Conservation (phyloP, 768 basidiomycete species). For the Phlegmacium glaucopus region DNA sequence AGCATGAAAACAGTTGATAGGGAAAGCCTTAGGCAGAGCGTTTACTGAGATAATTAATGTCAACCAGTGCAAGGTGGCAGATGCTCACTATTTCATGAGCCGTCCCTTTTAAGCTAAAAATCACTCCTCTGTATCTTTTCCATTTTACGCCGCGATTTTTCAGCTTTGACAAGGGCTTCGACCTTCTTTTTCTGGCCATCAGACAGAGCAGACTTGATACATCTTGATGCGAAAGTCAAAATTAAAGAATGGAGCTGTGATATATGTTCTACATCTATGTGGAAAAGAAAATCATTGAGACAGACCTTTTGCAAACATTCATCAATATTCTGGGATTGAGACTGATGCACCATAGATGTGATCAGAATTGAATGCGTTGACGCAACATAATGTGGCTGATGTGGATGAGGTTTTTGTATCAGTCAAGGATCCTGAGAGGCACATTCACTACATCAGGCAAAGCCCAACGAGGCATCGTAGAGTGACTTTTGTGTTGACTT, state of each 20-base stretch:
- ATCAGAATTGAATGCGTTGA: constrained; percentile 68
- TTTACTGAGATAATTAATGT: too few relatives aligned
- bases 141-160: constrained; percentile 42
- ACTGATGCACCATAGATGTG: constrained; percentile 68
- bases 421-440: not conserved
- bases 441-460: constrained; percentile 45
- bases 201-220: constrained; percentile 52
- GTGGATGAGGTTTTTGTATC: not conserved
- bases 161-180: constrained; percentile 37
- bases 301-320: constrained; percentile 70
- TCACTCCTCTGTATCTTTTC: constrained; percentile 53
- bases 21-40: too few relatives aligned
- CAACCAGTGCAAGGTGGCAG: too few relatives aligned
- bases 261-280: constrained; percentile 1
- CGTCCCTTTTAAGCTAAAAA: not conserved
- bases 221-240: constrained; percentile 39
- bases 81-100: too few relatives aligned
- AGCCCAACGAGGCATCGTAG: constrained; percentile 70
- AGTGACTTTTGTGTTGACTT: constrained; percentile 81
- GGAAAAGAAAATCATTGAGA: not conserved
- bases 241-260: constrained; percentile 53
- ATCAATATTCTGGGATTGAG: constrained; percentile 72
- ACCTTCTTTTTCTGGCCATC: constrained; percentile 56
- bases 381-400: constrained; percentile 61
- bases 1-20: too few relatives aligned